Evolutionary conservation across 164 flowering plant species (phyloP).

Genomic region (Magnolia changhungtana): DNA sequence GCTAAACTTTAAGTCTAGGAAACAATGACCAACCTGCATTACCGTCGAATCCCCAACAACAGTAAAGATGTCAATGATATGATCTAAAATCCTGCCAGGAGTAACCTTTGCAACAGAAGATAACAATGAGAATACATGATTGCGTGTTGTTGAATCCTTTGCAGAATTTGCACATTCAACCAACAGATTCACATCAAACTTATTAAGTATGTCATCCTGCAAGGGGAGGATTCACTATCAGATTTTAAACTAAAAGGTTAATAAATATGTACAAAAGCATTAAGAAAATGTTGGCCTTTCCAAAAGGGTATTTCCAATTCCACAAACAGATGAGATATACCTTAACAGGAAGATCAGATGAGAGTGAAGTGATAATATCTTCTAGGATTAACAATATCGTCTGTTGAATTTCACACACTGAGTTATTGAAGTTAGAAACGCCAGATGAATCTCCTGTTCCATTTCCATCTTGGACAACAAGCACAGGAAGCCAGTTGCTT

Average conservation of each 20-base stretch:
- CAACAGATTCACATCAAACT: conserved; percentile 46
- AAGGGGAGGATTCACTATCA: conserved; percentile 4
- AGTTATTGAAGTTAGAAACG: conserved; percentile 22
- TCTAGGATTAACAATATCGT: conserved; percentile 52
- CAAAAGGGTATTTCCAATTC: not conserved
- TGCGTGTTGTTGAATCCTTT: conserved; percentile 54
- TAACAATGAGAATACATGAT: conserved; percentile 65
- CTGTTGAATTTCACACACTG: conserved; percentile 51
- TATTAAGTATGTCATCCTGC: conserved; percentile 39
- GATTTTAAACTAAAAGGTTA: conserved; percentile 3
- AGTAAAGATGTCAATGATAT: conserved; percentile 53
- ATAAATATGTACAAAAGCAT: not conserved
- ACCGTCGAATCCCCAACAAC: conserved; percentile 68
- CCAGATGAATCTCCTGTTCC: conserved; percentile 31
- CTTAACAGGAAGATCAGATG: conserved; percentile 24
- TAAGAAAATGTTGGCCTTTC: not conserved
- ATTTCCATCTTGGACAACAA: conserved; percentile 23
- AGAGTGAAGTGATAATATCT: conserved; percentile 51
- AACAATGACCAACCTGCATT: conserved; percentile 49
- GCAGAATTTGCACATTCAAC: conserved; percentile 62
- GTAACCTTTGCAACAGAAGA: conserved; percentile 55
- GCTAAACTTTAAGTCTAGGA: not conserved
- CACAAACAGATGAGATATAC: conserved; percentile 16
- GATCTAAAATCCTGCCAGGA: conserved; percentile 56
- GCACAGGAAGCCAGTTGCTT: conserved; percentile 34